Evolutionary conservation across 2,329 filamentous ascomycete genomes (phyloP).

Genomic region (Phaeoacremonium minimum): DNA sequence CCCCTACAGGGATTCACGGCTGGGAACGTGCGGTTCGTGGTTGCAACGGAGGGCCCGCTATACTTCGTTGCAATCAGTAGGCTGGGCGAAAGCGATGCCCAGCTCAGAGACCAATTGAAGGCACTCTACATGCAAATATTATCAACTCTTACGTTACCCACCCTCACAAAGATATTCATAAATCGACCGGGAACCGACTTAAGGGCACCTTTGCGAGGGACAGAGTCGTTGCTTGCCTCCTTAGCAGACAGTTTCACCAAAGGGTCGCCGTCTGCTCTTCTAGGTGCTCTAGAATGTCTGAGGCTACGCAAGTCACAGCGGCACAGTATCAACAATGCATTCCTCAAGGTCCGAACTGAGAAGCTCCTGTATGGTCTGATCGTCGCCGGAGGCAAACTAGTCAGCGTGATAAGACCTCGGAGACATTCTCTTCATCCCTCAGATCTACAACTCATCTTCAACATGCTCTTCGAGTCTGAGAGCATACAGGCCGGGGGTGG

Average conservation of each 20-base stretch:
- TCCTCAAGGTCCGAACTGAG: constrained; percentile 72
- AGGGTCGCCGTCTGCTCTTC: constrained; percentile 81
- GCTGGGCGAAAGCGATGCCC: constrained; percentile 85
- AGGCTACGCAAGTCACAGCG: constrained; percentile 85
- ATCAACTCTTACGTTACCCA: constrained; percentile 88
- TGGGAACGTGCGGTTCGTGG: constrained; percentile 79
- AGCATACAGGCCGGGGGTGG: constrained; percentile 85
- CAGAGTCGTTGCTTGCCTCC: constrained; percentile 84
- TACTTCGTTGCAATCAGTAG: constrained; percentile 93
- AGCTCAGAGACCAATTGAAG: constrained; percentile 83
- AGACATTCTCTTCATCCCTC: constrained; percentile 94
- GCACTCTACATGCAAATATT: constrained; percentile 98
- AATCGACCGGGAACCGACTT: constrained; percentile 92
- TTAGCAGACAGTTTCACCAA: constrained; percentile 91
- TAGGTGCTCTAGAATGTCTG: constrained; percentile 91
- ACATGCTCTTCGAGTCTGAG: constrained; percentile 97
- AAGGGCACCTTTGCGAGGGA: constrained; percentile 83
- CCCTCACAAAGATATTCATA: constrained; percentile 80
- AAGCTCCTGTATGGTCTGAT: constrained; percentile 89
- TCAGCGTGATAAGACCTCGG: constrained; percentile 91
- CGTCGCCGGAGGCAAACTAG: constrained; percentile 85
- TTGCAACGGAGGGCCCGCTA: constrained; percentile 78
- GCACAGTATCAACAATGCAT: constrained; percentile 77
- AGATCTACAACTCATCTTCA: constrained; percentile 94
- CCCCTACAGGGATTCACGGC: constrained; percentile 80